These are phyloP conservation scores for Quercus rubra DNA, from an alignment of 306 rosid species.

Conservation along the genomic window DNA sequence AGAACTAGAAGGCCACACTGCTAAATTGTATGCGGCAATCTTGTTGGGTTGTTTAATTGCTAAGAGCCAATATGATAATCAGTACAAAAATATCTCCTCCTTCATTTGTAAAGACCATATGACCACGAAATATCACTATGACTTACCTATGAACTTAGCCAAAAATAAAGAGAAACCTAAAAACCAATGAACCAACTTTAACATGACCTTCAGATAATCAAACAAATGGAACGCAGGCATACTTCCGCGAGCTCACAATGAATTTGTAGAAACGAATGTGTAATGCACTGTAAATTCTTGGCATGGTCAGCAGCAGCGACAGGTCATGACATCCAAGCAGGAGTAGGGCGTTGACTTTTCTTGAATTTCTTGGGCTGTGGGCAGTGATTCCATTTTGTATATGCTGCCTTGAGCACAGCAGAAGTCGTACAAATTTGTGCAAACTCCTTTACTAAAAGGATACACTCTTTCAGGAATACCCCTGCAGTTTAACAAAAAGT, in stretches of 20 bases:
- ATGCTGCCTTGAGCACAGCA: slow-evolving; percentile 48
- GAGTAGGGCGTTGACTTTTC: slow-evolving; percentile 70
- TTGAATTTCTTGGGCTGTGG: slow-evolving; percentile 54
- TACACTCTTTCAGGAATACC: slow-evolving; percentile 74
- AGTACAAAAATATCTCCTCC: background rate
- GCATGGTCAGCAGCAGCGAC: slow-evolving; percentile 76
- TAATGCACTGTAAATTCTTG: slow-evolving; percentile 15
- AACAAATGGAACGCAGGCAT: slow-evolving; percentile 19
- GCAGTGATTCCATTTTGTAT: slow-evolving; percentile 56
- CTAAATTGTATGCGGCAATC: background rate
- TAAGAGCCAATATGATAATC: background rate
- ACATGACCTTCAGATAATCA: slow-evolving; percentile 21
- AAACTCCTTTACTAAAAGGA: slow-evolving; percentile 83
- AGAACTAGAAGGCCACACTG: too few species aligned
- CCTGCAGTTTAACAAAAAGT: slow-evolving; percentile 41
- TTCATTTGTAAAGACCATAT: slow-evolving; percentile 19
- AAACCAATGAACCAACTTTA: slow-evolving; percentile 13
- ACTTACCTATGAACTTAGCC: slow-evolving; percentile 29
- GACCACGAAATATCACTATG: slow-evolving; percentile 22
- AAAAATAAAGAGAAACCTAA: slow-evolving; percentile 1
- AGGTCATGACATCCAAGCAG: slow-evolving; percentile 50
- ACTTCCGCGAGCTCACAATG: slow-evolving; percentile 11
- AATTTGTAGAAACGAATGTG: background rate
- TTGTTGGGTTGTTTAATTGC: background rate
- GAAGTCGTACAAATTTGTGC: slow-evolving; percentile 68